Base-by-base conservation (phyloP, 257 asterid genomes). In the Primulina huaijiensis region DNA sequence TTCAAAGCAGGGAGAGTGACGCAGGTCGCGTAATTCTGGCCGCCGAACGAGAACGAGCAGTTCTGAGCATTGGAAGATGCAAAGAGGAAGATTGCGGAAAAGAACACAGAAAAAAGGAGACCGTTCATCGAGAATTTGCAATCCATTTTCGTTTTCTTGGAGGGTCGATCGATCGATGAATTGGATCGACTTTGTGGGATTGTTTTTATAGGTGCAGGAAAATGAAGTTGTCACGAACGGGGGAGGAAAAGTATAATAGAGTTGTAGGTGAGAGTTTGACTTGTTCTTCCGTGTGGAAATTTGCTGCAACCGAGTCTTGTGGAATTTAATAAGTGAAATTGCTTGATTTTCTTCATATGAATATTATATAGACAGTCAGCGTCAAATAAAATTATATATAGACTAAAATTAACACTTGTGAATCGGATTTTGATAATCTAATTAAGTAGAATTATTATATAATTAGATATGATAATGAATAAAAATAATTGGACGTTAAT, bases 1-100 rank as follows among this genome's bases (percentile, higher is more conserved):
- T 67, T 73, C 4, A 90, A 82, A 5, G 73, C 83, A 0, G 94
- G 90, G 5, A 90, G 92, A 30, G 2, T 7, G 59, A 17, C 75
- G 31, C 96, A 90, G 0, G 82, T 38, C 0, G 78, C 31, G 75
- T 67, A 90, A 0, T 0, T 4, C 3, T 10, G 66, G 52, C 64
- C 72, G 82, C 73, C 77, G 6, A 46, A 46, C 19, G 76, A 17
- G 70, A 86, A 90, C 7, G 29, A 72, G 29, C 86, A 78, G 67
- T 69, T 68, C 34, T 85, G 86, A 12, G 73, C 84, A 0, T 53
- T n/a, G 5, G 72, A 70, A 40, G 81, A 12, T 21, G 46, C 30
- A 7, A 72, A 12, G 8, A 79, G 34, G 59, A 7, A 58, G 6
- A 61, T 50, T 27, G 77, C 53, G 0, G 53, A 4, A 29, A 82